These are phyloP conservation scores for Scolecobasidium constrictum DNA, from an alignment of 2,329 filamentous ascomycete genomes.

Conservation along the genomic window DNA sequence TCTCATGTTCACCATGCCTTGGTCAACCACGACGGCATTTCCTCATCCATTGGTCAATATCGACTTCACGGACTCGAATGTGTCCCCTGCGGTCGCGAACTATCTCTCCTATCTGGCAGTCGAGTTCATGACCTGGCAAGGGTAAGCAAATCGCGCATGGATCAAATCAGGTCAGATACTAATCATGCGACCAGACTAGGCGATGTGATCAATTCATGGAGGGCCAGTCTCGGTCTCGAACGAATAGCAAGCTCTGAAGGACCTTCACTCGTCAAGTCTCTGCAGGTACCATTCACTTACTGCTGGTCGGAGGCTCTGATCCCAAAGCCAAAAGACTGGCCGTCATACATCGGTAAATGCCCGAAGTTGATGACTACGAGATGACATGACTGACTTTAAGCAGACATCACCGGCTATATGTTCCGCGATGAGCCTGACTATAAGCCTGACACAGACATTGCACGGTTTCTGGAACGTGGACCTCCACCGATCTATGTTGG, in stretches of 20 bases:
- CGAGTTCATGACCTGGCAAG: conserved; percentile 90
- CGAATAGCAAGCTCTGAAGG: conserved; percentile 71
- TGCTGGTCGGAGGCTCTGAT: conserved; percentile 26
- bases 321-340: conserved; percentile 35
- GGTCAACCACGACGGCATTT: conserved; percentile 75
- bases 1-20: conserved; percentile 59
- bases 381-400: background rate
- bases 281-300: conserved; percentile 78
- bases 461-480: conserved; percentile 44
- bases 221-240: conserved; percentile 62
- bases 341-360: conserved; percentile 17
- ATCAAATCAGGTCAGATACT: conserved; percentile 65
- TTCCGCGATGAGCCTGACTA: conserved; percentile 22
- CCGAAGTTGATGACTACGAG: conserved; percentile 4
- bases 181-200: conserved; percentile 68
- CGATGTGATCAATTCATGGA: conserved; percentile 74
- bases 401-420: conserved; percentile 22
- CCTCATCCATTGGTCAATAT: conserved; percentile 81
- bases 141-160: too few relatives aligned
- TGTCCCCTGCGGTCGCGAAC: conserved; percentile 62
- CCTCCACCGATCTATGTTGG: conserved; percentile 30
- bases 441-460: conserved; percentile 20
- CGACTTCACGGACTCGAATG: conserved; percentile 63
- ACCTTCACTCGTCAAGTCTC: conserved; percentile 40
- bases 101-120: conserved; percentile 76